Base-by-base conservation (phyloP, 352 stramenopile genomes). In the Globisporangium sylvaticum region DNA sequence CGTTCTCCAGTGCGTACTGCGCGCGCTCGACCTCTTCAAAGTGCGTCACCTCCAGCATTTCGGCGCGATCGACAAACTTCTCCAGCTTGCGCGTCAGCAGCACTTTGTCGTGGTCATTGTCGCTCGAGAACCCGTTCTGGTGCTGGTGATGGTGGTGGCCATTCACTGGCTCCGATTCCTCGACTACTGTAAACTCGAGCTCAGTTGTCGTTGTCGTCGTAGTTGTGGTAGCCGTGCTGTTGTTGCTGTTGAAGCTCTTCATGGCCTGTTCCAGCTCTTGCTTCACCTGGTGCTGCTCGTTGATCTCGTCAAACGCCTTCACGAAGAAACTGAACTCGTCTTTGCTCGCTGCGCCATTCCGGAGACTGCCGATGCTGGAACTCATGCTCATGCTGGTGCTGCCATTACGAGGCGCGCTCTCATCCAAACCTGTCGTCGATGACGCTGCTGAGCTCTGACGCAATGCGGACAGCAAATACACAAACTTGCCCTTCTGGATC, bases 291-390 rank as follows among this genome's bases (percentile, higher is more conserved):
- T 87, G 70, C 55, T 89, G 80, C 64, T 82, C 72, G 6, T 71
- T 65, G 20, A 89, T 74, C 55, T 90, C 82, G 34, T 90, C 84
- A 62, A 83, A 92, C 5, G 81, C 80, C 59, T 87, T 84, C 9
- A 90, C 64, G 25, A 92, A 77, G 58, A 90, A 92, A 18, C 69
- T 78, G 61, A 88, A 88, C 57, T 90, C 84, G 46, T 92, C 84
- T 46, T 88, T 88, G 58, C 31, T 46, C 55, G 55, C 31, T 9
- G 20, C 37, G 9, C 55, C 55, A 44, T 46, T 60, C 25, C 54
- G 29, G 20, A 34, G 8, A 20, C 29, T 37, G 8, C 55, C 31
- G 9, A 60, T 74, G 15, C 62, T 57, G 14, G 70, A 57, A n/a
- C 71, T 76, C n/a, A 68, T 69, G 20, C 62, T 76, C 69, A 81